A percentile compares a stretch with the other conserved stretches of the same genome.
Conservation (phyloP, 306 rosid genomes). For the Nissolia schottii region DNA sequence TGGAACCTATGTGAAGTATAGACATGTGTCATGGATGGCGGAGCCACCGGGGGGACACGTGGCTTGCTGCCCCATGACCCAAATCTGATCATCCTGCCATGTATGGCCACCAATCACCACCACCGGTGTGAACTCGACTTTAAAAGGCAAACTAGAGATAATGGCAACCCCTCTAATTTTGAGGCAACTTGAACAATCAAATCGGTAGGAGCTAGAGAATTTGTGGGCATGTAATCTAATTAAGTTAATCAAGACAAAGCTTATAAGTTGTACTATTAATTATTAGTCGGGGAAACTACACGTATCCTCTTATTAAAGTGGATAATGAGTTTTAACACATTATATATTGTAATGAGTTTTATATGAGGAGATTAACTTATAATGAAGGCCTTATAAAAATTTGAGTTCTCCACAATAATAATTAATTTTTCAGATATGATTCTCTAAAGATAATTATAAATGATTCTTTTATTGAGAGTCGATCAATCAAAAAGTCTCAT, state of each 20-base stretch:
- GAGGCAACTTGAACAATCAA: constrained; percentile 39
- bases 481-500: too few relatives aligned
- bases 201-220: background rate
- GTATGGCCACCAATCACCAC: background rate
- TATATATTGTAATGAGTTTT: too few relatives aligned
- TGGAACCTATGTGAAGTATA: background rate
- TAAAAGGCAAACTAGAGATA: constrained; percentile 26
- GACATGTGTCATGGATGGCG: constrained; percentile 28
- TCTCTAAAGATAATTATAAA: too few relatives aligned
- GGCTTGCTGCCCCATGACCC: constrained; percentile 10
- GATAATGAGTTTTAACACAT: too few relatives aligned
- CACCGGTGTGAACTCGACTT: constrained; percentile 32
- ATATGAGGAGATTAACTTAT: too few relatives aligned
- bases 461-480: too few relatives aligned
- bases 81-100: constrained; percentile 26
- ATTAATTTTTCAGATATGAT: too few relatives aligned
- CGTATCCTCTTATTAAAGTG: too few relatives aligned
- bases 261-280: background rate
- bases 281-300: too few relatives aligned
- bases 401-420: too few relatives aligned
- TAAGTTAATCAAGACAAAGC: constrained; percentile 16
- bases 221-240: background rate
- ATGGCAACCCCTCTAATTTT: constrained; percentile 27
- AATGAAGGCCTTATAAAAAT: too few relatives aligned
- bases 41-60: constrained; percentile 30